Evolutionary conservation across 2,329 filamentous ascomycete species (phyloP).

Genomic region (Teratosphaeria pseudoeucalypti): DNA sequence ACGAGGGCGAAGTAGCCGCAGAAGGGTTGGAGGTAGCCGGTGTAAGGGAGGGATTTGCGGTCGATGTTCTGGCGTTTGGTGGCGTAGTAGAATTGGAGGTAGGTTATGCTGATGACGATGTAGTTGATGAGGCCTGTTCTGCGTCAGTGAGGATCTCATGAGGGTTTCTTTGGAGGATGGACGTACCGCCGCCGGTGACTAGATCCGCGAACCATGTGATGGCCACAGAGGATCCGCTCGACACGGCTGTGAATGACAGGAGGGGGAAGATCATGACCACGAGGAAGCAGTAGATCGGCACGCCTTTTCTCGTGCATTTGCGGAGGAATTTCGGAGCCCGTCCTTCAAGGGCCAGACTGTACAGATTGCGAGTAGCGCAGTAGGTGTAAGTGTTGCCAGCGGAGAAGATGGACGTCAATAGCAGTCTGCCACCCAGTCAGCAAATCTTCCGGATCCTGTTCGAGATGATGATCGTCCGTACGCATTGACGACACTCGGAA

Average conservation of each 20-base stretch:
- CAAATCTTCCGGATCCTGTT: background rate
- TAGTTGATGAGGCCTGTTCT: slow-evolving; percentile 3
- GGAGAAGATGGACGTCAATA: slow-evolving; percentile 42
- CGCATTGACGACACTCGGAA: slow-evolving; percentile 28
- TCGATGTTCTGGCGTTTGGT: slow-evolving; percentile 41
- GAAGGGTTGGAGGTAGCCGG: slow-evolving; percentile 47
- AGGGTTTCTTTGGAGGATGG: background rate
- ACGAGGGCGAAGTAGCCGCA: slow-evolving; percentile 32
- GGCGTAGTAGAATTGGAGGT: slow-evolving; percentile 48
- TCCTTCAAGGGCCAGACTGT: slow-evolving; percentile 44
- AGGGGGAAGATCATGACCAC: slow-evolving; percentile 34
- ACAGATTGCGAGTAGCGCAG: slow-evolving; percentile 43
- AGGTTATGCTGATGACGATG: slow-evolving; percentile 50
- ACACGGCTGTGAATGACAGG: slow-evolving; percentile 26
- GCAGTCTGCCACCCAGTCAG: background rate
- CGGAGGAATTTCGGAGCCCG: slow-evolving; percentile 45
- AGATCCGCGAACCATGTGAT: slow-evolving; percentile 40
- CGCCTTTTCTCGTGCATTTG: slow-evolving; percentile 50
- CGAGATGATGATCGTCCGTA: background rate
- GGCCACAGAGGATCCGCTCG: slow-evolving; percentile 19
- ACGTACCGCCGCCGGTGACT: slow-evolving; percentile 42
- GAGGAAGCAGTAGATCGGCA: slow-evolving; percentile 49
- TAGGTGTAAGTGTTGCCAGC: slow-evolving; percentile 48
- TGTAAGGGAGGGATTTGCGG: slow-evolving; percentile 47
- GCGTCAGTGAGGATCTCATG: background rate